Base-by-base conservation (phyloP, 768 basidiomycete genomes). In the Termitomyces sp. region DNA sequence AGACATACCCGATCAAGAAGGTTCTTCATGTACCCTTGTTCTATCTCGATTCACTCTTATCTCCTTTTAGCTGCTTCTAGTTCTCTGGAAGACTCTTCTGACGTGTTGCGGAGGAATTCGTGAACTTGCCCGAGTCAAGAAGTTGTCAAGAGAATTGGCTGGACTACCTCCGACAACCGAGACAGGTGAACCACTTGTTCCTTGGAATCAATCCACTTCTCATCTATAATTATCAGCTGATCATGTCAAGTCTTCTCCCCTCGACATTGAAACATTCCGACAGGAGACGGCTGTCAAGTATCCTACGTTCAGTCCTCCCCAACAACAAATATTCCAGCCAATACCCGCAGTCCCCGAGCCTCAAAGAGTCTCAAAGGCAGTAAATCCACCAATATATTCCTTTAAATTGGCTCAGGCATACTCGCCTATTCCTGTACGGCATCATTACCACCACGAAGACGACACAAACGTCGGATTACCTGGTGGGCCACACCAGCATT, bases 1-100 rank as follows among this genome's bases (percentile, higher is more conserved):
- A 92, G 68, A 93, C 93, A 6, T 99, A 97, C 73, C 97, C 97
- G 0, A 91, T 97, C 66, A 99, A 98, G 76, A 98, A 98, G 83
- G 95, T 91, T 54, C 22, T 70, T 55, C 59, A 57, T 50, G 44
- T 55, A 47, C 39, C 16, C 20, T 30, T 50, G 60, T 55, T 55
- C 57, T 62, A 59, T 60, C 63, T 56, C 27, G 50, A 58, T 39
- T 51, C 66, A 31, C 53, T 42, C 39, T 60, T 44, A 61, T 57
- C 33, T 50, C 31, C 27, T 56, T 20, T 5, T 65, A 97, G 95
- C 84, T 98, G 3, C 82, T 99, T 13, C 83, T 98, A 16, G 83
- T 99, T 0, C 77, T 97, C 9, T 99, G 97, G 97, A 99, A 98
- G 70, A 86, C 92, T 0, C 73, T 98, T 42, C 76, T 99, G 48